Conservation (phyloP, 2,329 filamentous ascomycete genomes). For the Immersiporthe knoxdaviesiana region DNA sequence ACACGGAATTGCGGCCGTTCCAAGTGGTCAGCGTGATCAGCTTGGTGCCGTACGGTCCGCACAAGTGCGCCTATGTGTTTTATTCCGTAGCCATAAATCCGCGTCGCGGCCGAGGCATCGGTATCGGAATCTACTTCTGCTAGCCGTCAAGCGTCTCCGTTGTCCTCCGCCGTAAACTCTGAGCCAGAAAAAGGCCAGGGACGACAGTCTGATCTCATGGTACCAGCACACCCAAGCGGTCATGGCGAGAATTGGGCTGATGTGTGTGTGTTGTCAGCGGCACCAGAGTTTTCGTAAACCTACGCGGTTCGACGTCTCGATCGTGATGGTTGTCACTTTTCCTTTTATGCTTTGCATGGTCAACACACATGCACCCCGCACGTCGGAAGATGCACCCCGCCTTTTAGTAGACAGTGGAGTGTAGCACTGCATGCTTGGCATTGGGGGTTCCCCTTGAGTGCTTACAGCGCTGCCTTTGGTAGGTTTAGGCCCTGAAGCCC, state of each 20-base stretch:
- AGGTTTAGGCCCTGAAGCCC: too few relatives aligned
- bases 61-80: too few relatives aligned
- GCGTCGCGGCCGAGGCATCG: conserved; percentile 20
- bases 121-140: conserved; percentile 24
- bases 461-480: too few relatives aligned
- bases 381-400: background rate
- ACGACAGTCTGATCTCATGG: background rate
- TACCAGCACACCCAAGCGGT: background rate
- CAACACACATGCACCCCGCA: background rate
- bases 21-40: background rate
- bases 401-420: background rate
- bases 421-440: background rate
- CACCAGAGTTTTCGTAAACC: background rate
- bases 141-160: conserved; percentile 2
- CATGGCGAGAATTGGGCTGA: background rate
- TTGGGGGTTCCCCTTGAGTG: too few relatives aligned
- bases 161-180: background rate
- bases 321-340: background rate
- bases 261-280: background rate
- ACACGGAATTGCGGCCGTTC: background rate
- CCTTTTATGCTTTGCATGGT: background rate
- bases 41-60: background rate
- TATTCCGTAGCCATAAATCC: conserved; percentile 20
- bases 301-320: background rate
- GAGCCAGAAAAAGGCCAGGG: background rate